phyloP scores from a whole-genome alignment of 495 filamentous ascomycete species.

The Tetracladium marchalianum region DNA sequence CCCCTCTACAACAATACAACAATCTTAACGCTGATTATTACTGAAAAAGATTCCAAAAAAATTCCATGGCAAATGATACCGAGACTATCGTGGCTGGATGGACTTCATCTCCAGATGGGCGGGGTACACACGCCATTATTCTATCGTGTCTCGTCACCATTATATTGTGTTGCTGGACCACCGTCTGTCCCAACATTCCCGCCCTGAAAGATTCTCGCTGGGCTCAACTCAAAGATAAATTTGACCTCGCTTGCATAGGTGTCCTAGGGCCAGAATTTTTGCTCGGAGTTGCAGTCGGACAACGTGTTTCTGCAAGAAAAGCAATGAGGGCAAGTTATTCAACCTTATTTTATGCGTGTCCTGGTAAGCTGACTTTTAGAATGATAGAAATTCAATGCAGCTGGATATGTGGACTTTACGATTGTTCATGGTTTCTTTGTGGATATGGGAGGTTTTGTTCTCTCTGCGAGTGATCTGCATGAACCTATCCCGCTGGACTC shows the following conservation, averaged over 20 bases:
- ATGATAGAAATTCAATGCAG: constrained; percentile 6
- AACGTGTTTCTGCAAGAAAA: constrained; percentile 1
- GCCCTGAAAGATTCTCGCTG: background rate
- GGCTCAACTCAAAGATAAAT: background rate
- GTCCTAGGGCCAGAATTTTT: constrained; percentile 5
- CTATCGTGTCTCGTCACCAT: constrained; percentile 1
- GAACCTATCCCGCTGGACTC: constrained; percentile 24
- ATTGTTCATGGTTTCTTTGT: constrained; percentile 27
- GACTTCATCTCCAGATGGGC: constrained; percentile 1
- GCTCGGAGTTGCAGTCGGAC: constrained; percentile 2
- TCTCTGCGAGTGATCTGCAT: constrained; percentile 12
- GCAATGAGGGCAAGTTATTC: background rate
- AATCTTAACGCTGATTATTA: too few relatives aligned
- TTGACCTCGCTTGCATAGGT: background rate
- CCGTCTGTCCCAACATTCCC: constrained; percentile 3
- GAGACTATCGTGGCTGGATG: background rate
- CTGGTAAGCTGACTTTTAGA: background rate
- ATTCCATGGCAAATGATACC: background rate
- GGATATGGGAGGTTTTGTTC: constrained; percentile 29
- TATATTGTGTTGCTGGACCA: constrained; percentile 3
- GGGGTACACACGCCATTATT: constrained; percentile 6
- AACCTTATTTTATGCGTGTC: background rate
- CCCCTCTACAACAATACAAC: too few relatives aligned
- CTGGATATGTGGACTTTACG: constrained; percentile 24
- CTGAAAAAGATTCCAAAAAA: too few relatives aligned